Conservation (phyloP, 1,139 yeast genomes). For the Geotrichum restrictum region DNA sequence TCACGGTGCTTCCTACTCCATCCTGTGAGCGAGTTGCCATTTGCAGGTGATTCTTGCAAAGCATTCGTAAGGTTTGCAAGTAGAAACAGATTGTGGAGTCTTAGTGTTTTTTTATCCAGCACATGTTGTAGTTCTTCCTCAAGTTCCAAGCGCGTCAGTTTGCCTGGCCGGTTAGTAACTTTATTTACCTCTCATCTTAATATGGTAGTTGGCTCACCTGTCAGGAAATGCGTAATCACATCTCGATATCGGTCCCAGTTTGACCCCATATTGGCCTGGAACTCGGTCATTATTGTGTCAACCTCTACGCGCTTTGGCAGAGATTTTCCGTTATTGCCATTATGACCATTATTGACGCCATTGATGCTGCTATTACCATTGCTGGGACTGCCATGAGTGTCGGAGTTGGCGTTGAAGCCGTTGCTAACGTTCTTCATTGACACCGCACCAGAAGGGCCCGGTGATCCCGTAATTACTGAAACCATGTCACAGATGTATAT, state of each 20-base stretch:
- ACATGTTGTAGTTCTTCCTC: slow-evolving; percentile 53
- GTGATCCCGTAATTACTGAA: not conserved
- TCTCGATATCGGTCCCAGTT: slow-evolving; percentile 87
- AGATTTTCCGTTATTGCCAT: too few species aligned
- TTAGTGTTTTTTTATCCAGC: slow-evolving; percentile 49
- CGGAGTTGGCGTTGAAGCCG: not conserved
- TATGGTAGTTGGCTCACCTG: slow-evolving; percentile 46
- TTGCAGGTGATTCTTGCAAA: slow-evolving; percentile 63
- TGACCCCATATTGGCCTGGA: slow-evolving; percentile 65
- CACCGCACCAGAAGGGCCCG: not conserved
- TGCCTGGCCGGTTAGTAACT: slow-evolving; percentile 29
- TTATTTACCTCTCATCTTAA: not conserved
- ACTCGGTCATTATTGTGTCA: slow-evolving; percentile 66
- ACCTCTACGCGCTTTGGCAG: slow-evolving; percentile 54
- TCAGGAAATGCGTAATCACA: slow-evolving; percentile 66
- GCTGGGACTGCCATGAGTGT: not conserved
- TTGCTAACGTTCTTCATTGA: too few species aligned
- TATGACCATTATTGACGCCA: not conserved
- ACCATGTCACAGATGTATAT: not conserved
- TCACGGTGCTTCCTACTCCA: slow-evolving; percentile 48
- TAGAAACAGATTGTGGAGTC: slow-evolving; percentile 75
- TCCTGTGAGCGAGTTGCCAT: slow-evolving; percentile 43
- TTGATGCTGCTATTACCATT: not conserved
- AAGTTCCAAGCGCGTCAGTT: slow-evolving; percentile 71
- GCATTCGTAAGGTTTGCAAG: slow-evolving; percentile 82